Evolutionary conservation across 2,329 filamentous ascomycete species (phyloP).

Genomic region (Remersonia thermophila): DNA sequence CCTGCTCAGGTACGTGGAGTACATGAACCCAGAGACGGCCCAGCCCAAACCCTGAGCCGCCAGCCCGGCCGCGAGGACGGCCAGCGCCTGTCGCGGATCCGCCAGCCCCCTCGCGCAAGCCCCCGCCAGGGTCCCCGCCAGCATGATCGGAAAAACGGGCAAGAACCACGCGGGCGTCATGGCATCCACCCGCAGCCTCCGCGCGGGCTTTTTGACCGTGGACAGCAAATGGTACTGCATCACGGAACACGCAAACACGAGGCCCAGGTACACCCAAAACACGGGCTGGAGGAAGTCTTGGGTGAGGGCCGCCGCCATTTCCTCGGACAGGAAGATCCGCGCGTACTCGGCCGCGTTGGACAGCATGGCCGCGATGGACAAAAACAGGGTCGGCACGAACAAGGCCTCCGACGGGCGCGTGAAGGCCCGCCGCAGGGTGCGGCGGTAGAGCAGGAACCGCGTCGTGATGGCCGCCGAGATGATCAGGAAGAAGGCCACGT

Average conservation of each 20-base stretch:
- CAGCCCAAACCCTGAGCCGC: slow-evolving; percentile 51
- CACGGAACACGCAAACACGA: slow-evolving; percentile 40
- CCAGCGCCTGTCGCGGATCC: slow-evolving; percentile 31
- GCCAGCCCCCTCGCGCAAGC: slow-evolving; percentile 37
- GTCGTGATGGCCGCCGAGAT: slow-evolving; percentile 24
- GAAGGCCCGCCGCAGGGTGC: slow-evolving; percentile 32
- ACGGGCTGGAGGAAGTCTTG: slow-evolving; percentile 35
- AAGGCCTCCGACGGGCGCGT: slow-evolving; percentile 40
- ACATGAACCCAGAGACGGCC: slow-evolving; percentile 45
- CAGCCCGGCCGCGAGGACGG: slow-evolving; percentile 44
- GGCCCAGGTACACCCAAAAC: slow-evolving; percentile 50
- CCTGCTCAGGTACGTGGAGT: slow-evolving; percentile 45
- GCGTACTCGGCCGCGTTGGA: slow-evolving; percentile 39
- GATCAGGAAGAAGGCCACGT: slow-evolving; percentile 33
- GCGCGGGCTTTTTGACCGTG: slow-evolving; percentile 27
- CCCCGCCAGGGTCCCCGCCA: slow-evolving; percentile 47
- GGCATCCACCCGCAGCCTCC: slow-evolving; percentile 32
- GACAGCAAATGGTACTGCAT: slow-evolving; percentile 48
- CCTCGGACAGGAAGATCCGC: slow-evolving; percentile 26
- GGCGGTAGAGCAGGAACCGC: slow-evolving; percentile 33
- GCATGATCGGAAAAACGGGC: slow-evolving; percentile 51
- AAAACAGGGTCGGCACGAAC: slow-evolving; percentile 50
- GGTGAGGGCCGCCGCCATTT: slow-evolving; percentile 31
- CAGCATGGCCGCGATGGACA: slow-evolving; percentile 48
- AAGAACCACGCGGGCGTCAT: slow-evolving; percentile 53